These are phyloP conservation scores for Sporodiniella umbellata DNA, from an alignment of 371 early-diverging fungal genomes.

Conservation along the genomic window DNA sequence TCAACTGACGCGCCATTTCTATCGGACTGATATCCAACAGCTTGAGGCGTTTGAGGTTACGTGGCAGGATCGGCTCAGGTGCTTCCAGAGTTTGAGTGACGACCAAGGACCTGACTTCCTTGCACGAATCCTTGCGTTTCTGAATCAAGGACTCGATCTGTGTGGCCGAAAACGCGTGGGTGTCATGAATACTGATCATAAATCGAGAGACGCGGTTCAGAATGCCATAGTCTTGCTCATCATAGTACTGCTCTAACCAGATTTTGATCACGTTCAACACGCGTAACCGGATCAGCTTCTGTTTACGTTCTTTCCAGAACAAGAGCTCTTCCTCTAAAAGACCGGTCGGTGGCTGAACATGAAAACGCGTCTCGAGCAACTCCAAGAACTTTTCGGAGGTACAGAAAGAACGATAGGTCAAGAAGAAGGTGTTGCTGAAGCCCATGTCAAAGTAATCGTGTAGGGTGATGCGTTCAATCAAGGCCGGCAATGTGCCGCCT, in stretches of 20 bases:
- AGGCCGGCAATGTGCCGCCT: constrained; percentile 83
- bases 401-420: constrained; percentile 89
- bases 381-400: constrained; percentile 71
- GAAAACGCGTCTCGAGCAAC: constrained; percentile 69
- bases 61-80: constrained; percentile 70
- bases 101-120: constrained; percentile 60
- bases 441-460: constrained; percentile 78
- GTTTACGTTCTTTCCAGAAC: constrained; percentile 80
- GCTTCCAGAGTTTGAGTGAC: constrained; percentile 51
- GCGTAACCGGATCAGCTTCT: constrained; percentile 80
- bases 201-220: constrained; percentile 75
- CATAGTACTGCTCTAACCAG: constrained; percentile 89
- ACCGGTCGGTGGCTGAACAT: constrained; percentile 67
- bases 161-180: constrained; percentile 69
- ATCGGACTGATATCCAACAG: constrained; percentile 85
- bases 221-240: constrained; percentile 60
- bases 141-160: constrained; percentile 71
- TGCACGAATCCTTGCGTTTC: constrained; percentile 58
- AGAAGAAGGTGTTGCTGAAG: constrained; percentile 79
- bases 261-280: constrained; percentile 89
- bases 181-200: constrained; percentile 68
- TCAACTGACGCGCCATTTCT: constrained; percentile 93
- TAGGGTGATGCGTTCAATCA: constrained; percentile 85
- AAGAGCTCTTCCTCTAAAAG: constrained; percentile 62
- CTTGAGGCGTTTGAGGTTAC: constrained; percentile 58